phyloP scores from a whole-genome alignment of 805 yeast species.

The Candida sonorensis region DNA sequence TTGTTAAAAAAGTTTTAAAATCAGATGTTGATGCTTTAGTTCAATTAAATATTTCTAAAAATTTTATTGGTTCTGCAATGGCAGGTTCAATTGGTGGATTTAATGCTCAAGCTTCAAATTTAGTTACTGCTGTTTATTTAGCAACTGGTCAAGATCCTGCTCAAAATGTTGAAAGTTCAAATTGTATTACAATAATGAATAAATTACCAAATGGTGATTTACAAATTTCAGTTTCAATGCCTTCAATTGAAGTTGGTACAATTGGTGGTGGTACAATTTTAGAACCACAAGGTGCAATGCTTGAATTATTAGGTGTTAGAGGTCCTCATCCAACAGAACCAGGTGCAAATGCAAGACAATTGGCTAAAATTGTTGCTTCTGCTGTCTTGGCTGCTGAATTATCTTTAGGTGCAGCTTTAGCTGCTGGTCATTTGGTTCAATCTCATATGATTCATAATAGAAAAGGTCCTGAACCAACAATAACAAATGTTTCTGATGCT shows the following conservation, averaged over 20 bases:
- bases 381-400: conserved; percentile 95
- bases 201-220: conserved; percentile 70
- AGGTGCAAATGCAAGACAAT: conserved; percentile 89
- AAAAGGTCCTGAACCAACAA: conserved; percentile 23
- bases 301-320: conserved; percentile 86
- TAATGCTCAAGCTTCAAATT: conserved; percentile 96
- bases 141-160: conserved; percentile 99
- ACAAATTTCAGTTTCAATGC: conserved; percentile 96
- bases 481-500: conserved; percentile 22
- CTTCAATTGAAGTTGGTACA: conserved; percentile 97
- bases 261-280: conserved; percentile 98
- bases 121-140: conserved; percentile 87
- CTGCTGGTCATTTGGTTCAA: conserved; percentile 97
- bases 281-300: conserved; percentile 95
- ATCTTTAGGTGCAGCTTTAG: conserved; percentile 90
- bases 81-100: conserved; percentile 98
- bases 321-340: conserved; percentile 95
- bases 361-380: conserved; percentile 88
- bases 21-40: conserved; percentile 90
- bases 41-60: conserved; percentile 81
- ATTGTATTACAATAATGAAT: conserved; percentile 94
- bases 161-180: conserved; percentile 94
- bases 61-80: conserved; percentile 94
- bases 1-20: conserved; percentile 77
- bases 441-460: conserved; percentile 97